phyloP scores from a whole-genome alignment of 305 asterid genomes.

The Plantago coronopus region DNA sequence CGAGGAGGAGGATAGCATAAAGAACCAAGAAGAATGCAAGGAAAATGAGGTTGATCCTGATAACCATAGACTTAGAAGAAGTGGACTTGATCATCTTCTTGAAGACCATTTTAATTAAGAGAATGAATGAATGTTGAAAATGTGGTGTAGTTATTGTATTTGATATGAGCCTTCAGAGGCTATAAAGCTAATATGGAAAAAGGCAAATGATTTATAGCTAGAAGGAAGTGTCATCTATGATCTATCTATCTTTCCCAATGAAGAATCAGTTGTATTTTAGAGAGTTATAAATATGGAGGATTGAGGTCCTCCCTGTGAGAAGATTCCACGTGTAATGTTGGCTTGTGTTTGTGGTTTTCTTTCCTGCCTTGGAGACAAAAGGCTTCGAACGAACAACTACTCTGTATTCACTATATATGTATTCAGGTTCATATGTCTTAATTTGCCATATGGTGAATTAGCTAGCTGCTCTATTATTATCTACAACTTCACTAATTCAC shows the following conservation, averaged over 20 bases:
- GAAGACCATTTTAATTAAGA: constrained; percentile 26
- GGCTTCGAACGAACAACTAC: constrained; percentile 17
- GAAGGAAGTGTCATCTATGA: not conserved
- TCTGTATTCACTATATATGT: too few species aligned
- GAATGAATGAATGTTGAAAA: not conserved
- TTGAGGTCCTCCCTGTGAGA: constrained; percentile 26
- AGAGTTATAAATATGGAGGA: too few species aligned
- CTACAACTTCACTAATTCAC: constrained; percentile 1
- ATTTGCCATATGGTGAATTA: constrained; percentile 21
- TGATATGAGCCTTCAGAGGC: not conserved
- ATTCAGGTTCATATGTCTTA: constrained; percentile 17
- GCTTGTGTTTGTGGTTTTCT: constrained; percentile 19
- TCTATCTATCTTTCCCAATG: constrained; percentile 1
- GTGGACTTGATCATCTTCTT: constrained; percentile 40
- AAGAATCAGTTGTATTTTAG: too few species aligned
- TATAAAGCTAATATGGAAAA: constrained; percentile 13
- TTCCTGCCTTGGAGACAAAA: constrained; percentile 39
- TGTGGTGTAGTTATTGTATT: constrained; percentile 1
- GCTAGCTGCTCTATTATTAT: too few species aligned
- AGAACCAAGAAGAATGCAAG: constrained; percentile 42
- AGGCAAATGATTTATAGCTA: constrained; percentile 15
- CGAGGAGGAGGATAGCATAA: constrained; percentile 40
- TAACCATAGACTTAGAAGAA: constrained; percentile 45
- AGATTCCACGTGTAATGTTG: constrained; percentile 30
- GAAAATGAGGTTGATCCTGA: constrained; percentile 48